A percentile compares a stretch with the other conserved stretches of the same genome.
phyloP scores from a whole-genome alignment of 768 basidiomycete species.

The Omphalotus guepiniiformis region DNA sequence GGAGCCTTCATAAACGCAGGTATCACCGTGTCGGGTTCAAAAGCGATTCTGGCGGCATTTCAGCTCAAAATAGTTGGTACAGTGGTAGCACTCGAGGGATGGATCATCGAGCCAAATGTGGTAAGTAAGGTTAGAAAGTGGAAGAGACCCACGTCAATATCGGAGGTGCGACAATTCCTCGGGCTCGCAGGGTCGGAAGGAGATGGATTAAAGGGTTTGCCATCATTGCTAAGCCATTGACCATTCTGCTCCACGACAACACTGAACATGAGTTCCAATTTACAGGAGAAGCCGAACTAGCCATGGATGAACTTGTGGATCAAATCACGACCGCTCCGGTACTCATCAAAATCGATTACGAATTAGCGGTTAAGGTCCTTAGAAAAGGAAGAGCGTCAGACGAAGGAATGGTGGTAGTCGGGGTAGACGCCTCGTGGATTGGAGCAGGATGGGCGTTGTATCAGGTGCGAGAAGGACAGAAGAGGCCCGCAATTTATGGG shows the following conservation, averaged over 20 bases:
- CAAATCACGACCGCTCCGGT: neutral
- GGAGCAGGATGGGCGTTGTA: constrained; percentile 12
- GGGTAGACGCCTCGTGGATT: neutral
- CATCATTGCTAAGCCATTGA: neutral
- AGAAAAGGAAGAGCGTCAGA: too few relatives aligned
- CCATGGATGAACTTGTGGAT: neutral
- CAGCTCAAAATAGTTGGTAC: neutral
- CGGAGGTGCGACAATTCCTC: too few relatives aligned
- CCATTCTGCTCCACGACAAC: neutral
- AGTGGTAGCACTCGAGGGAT: constrained; percentile 2
- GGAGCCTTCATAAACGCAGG: neutral
- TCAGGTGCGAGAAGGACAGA: constrained; percentile 21
- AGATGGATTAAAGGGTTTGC: neutral
- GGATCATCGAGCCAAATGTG: too few relatives aligned
- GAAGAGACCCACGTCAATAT: too few relatives aligned
- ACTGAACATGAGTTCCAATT: neutral
- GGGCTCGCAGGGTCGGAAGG: neutral
- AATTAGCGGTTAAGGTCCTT: too few relatives aligned
- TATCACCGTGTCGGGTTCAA: neutral
- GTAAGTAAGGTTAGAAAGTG: too few relatives aligned
- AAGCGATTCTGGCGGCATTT: neutral
- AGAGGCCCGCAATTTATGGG: constrained; percentile 23
- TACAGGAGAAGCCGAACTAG: neutral
- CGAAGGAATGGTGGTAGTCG: too few relatives aligned
- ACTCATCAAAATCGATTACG: neutral